Evolutionary conservation across 163 green algal genomes (phyloP).

Genomic region (Volvox carteri): DNA sequence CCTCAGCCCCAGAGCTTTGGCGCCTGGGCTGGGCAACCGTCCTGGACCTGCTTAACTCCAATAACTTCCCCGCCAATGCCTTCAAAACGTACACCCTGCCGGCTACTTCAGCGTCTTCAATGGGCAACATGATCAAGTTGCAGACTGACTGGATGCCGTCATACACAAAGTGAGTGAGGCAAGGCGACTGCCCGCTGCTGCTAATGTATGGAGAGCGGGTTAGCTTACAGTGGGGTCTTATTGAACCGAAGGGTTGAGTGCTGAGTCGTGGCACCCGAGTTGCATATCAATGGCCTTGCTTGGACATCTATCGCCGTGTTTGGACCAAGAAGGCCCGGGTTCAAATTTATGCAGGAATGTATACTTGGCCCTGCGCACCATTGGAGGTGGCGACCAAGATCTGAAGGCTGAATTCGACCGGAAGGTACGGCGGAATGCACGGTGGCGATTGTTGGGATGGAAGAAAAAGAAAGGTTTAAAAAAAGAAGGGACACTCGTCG

Average conservation of each 20-base stretch:
- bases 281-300: too few relatives aligned
- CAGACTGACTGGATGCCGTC: constrained; percentile 19
- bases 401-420: not conserved
- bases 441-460: not conserved
- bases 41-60: not conserved
- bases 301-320: not conserved
- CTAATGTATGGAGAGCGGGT: too few relatives aligned
- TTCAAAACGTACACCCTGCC: constrained; percentile 5
- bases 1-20: constrained; percentile 26
- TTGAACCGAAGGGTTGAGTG: too few relatives aligned
- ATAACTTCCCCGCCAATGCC: not conserved
- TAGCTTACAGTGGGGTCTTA: too few relatives aligned
- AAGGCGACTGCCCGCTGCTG: not conserved
- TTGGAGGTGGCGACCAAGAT: not conserved
- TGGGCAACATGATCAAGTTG: constrained; percentile 4
- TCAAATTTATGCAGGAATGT: constrained; percentile 17
- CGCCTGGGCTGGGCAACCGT: constrained; percentile 27
- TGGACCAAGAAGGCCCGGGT: too few relatives aligned
- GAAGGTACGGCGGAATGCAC: not conserved
- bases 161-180: constrained; percentile 18
- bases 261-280: too few relatives aligned
- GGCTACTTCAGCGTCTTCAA: not conserved
- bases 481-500: not conserved
- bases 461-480: not conserved
- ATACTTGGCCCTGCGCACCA: constrained; percentile 12